phyloP scores from a whole-genome alignment of 2,329 filamentous ascomycete genomes.

The Botrytis pseudocinerea region DNA sequence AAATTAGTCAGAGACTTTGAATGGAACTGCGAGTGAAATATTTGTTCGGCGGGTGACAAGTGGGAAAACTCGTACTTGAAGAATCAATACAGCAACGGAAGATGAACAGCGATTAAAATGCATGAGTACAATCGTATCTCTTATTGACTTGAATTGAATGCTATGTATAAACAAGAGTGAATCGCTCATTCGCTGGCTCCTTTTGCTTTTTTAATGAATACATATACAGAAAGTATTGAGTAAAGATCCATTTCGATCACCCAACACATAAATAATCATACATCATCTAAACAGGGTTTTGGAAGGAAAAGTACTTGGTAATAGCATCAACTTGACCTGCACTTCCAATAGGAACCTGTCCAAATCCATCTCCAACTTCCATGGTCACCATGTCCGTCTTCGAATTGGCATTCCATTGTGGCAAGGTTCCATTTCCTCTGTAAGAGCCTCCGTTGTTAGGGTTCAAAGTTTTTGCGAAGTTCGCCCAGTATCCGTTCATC shows the following conservation, averaged over 20 bases:
- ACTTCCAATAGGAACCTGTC: background rate
- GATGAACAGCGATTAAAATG: background rate
- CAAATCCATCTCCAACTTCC: slow-evolving; percentile 14
- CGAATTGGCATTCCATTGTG: background rate
- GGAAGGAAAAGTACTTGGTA: background rate
- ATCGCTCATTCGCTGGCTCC: background rate
- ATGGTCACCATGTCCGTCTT: background rate
- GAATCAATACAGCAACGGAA: too few species aligned
- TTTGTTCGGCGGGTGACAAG: background rate
- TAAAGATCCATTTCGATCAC: background rate
- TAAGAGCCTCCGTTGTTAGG: slow-evolving; percentile 52
- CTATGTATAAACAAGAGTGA: background rate
- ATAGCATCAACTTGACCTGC: slow-evolving; percentile 6
- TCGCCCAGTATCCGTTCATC: slow-evolving; percentile 70
- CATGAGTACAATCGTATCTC: background rate
- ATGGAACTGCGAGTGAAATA: too few species aligned
- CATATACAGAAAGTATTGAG: background rate
- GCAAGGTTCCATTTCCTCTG: slow-evolving; percentile 16
- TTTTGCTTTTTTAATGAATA: background rate
- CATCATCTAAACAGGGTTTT: background rate
- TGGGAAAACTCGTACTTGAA: background rate
- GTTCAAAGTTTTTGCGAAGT: slow-evolving; percentile 65
- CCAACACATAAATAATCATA: background rate
- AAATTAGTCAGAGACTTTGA: too few species aligned
- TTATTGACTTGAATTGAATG: background rate